phyloP scores from a whole-genome alignment of 768 basidiomycete genomes.

The Lyophyllum atratum region DNA sequence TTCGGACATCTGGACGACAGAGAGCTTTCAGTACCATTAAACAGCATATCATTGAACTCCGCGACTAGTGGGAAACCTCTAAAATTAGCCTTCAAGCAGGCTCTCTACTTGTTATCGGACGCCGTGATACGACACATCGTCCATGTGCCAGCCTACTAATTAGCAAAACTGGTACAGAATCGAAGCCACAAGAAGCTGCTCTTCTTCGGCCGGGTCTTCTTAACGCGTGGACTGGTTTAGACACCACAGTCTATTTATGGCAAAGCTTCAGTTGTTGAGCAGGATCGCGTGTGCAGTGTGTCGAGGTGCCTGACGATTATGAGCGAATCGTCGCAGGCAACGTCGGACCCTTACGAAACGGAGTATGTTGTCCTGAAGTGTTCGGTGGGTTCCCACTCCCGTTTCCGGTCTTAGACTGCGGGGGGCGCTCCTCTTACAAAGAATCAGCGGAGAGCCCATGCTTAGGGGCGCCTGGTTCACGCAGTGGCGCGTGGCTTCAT shows the following conservation, averaged over 20 bases:
- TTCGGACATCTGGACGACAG: not conserved
- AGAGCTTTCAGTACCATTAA: not conserved
- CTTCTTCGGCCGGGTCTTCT: slow-evolving; percentile 1
- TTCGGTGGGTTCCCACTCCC: not conserved
- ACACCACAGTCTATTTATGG: not conserved
- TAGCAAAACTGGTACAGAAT: not conserved
- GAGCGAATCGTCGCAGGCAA: not conserved
- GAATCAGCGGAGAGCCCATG: not conserved
- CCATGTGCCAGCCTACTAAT: not conserved
- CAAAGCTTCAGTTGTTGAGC: not conserved
- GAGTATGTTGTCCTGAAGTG: not conserved
- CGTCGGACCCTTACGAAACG: not conserved
- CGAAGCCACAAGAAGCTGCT: not conserved
- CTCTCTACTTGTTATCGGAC: not conserved
- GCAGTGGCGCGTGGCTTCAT: too few relatives aligned
- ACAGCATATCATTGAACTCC: not conserved
- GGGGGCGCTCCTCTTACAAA: not conserved
- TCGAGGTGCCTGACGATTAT: not conserved
- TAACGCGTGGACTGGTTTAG: not conserved
- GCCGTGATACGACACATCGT: not conserved
- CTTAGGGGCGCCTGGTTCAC: not conserved
- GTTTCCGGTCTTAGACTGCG: not conserved
- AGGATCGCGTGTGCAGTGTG: not conserved
- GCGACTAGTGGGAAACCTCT: not conserved
- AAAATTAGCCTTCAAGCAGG: not conserved